A percentile compares a stretch with the other conserved stretches of the same genome.
Evolutionary conservation across 208 protist species (phyloP).

Genomic region (Crithidia acanthocephali): DNA sequence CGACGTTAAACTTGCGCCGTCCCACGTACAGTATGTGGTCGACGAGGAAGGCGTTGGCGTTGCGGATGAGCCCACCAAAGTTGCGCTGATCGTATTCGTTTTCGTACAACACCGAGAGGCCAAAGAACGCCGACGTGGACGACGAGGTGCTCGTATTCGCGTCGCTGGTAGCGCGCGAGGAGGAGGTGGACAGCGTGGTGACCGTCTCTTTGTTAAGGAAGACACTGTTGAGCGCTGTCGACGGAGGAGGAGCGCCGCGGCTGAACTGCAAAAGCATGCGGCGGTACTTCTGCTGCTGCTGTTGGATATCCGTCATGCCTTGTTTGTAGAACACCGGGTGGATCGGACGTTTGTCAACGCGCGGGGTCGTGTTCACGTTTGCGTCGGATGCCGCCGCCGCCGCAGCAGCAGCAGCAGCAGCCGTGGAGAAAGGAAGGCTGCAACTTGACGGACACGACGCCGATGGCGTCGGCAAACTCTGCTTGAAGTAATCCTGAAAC

Average conservation of each 20-base stretch:
- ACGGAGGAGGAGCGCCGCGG: background rate
- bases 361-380: conserved; percentile 34
- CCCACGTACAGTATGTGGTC: conserved; percentile 84
- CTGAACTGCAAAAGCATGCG: conserved; percentile 45
- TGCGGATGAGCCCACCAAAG: conserved; percentile 86
- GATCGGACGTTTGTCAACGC: conserved; percentile 76
- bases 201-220: too few species aligned
- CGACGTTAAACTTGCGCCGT: conserved; percentile 78
- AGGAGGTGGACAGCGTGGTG: too few species aligned
- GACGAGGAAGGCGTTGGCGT: conserved; percentile 89
- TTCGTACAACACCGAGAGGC: conserved; percentile 84
- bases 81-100: conserved; percentile 89
- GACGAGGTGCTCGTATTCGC: too few species aligned
- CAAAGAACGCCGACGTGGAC: conserved; percentile 40
- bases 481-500: conserved; percentile 32
- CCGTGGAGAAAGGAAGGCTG: background rate
- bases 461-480: conserved; percentile 15
- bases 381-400: background rate
- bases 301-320: conserved; percentile 12
- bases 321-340: conserved; percentile 64
- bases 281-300: conserved; percentile 34
- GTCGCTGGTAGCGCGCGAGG: too few species aligned
- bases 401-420: background rate
- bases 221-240: too few species aligned
- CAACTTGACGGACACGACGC: too few species aligned